These are phyloP conservation scores for Venturiaceae sp. DNA, from an alignment of 2,329 filamentous ascomycete genomes.

Conservation along the genomic window DNA sequence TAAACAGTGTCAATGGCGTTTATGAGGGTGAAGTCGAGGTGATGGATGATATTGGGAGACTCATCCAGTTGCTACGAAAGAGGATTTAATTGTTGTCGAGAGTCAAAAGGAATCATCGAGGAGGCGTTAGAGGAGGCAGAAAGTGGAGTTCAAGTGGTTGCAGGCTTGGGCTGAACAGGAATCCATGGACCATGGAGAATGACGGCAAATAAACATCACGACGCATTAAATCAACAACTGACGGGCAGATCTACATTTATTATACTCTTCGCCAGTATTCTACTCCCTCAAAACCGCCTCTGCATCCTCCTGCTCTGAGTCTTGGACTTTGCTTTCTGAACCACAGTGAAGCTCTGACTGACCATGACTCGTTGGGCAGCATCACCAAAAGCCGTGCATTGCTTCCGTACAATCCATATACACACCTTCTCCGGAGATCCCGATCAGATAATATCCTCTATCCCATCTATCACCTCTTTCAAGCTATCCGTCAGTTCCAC, in stretches of 20 bases:
- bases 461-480: not conserved
- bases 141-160: not conserved
- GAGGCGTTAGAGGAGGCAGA: not conserved
- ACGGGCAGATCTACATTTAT: too few species aligned
- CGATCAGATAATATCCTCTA: not conserved
- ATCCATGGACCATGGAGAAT: not conserved
- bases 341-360: not conserved
- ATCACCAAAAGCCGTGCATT: not conserved
- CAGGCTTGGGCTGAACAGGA: not conserved
- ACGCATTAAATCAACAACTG: too few species aligned
- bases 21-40: not conserved
- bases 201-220: not conserved
- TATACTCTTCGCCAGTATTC: too few species aligned
- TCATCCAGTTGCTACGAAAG: not conserved
- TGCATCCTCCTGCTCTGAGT: not conserved
- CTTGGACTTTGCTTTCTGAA: not conserved
- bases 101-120: not conserved
- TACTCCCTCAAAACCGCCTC: too few species aligned
- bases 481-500: not conserved
- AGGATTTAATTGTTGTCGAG: not conserved
- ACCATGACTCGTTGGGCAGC: not conserved
- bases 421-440: not conserved
- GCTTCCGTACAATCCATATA: not conserved
- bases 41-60: not conserved
- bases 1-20: not conserved